These are phyloP conservation scores for Tricholoma furcatifolium DNA, from an alignment of 768 basidiomycete species.

Conservation along the genomic window DNA sequence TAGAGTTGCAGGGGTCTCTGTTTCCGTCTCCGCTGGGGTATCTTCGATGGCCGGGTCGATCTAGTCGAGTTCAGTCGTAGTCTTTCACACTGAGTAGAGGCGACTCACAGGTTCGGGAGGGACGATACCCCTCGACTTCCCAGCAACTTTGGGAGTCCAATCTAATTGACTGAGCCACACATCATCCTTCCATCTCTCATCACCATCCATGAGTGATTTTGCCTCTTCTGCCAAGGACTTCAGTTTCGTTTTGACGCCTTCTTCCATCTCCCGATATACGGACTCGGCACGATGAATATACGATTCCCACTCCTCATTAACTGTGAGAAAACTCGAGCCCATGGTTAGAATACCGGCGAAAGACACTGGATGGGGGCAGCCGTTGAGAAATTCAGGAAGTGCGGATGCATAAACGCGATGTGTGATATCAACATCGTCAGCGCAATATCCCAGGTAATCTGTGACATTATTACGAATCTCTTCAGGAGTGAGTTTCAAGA, in stretches of 20 bases:
- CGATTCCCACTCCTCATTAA: conserved; percentile 85
- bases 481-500: conserved; percentile 66
- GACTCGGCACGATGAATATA: conserved; percentile 80
- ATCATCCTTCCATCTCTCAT: conserved; percentile 60
- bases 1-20: neutral
- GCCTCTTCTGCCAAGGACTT: conserved; percentile 73
- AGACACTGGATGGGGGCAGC: conserved; percentile 90
- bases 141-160: conserved; percentile 87
- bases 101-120: conserved; percentile 24
- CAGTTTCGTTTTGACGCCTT: conserved; percentile 69
- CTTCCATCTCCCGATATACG: conserved; percentile 71
- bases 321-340: conserved; percentile 89
- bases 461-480: conserved; percentile 64
- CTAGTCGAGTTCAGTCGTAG: conserved; percentile 3
- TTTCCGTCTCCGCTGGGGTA: neutral
- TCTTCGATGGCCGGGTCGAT: neutral
- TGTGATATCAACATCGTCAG: conserved; percentile 80
- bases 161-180: conserved; percentile 90
- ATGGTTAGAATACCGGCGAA: conserved; percentile 90
- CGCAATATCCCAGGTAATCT: conserved; percentile 83
- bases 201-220: conserved; percentile 47
- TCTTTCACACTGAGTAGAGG: neutral
- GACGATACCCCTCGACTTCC: conserved; percentile 63
- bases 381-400: conserved; percentile 76
- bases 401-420: conserved; percentile 76